phyloP scores from a whole-genome alignment of 2,329 filamentous ascomycete species.

The Apiospora marii region DNA sequence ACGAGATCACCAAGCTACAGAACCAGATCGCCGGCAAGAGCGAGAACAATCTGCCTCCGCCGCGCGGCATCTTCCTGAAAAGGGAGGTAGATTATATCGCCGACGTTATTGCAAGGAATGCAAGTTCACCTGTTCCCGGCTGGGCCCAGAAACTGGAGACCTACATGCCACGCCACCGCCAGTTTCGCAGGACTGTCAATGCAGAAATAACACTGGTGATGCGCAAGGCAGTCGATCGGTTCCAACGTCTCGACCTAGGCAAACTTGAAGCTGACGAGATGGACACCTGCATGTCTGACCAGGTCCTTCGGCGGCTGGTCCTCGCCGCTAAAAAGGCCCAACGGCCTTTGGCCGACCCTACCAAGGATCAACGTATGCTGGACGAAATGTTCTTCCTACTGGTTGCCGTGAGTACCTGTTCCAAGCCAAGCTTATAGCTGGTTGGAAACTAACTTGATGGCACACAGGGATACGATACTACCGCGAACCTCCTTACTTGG shows the following conservation, averaged over 20 bases:
- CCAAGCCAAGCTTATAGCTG: not conserved
- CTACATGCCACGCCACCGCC: conserved; percentile 32
- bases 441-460: not conserved
- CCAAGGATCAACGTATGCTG: not conserved
- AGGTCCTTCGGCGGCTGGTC: not conserved
- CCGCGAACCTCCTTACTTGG: not conserved
- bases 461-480: conserved; percentile 4
- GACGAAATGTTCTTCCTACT: not conserved
- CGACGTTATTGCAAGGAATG: not conserved
- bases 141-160: conserved; percentile 28
- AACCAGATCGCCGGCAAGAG: not conserved
- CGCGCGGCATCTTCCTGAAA: not conserved
- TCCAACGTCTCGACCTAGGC: not conserved
- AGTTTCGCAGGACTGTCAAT: conserved; percentile 29
- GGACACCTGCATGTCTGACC: not conserved
- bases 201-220: conserved; percentile 28
- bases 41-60: not conserved
- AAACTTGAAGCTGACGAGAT: not conserved
- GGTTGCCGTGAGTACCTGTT: not conserved
- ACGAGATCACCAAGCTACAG: not conserved
- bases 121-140: too few species aligned
- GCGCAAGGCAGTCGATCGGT: conserved; percentile 28
- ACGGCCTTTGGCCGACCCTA: not conserved
- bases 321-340: not conserved
- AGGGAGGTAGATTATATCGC: not conserved